These are phyloP conservation scores for Colletotrichum magnum DNA, from an alignment of 2,329 filamentous ascomycete genomes.

Conservation along the genomic window DNA sequence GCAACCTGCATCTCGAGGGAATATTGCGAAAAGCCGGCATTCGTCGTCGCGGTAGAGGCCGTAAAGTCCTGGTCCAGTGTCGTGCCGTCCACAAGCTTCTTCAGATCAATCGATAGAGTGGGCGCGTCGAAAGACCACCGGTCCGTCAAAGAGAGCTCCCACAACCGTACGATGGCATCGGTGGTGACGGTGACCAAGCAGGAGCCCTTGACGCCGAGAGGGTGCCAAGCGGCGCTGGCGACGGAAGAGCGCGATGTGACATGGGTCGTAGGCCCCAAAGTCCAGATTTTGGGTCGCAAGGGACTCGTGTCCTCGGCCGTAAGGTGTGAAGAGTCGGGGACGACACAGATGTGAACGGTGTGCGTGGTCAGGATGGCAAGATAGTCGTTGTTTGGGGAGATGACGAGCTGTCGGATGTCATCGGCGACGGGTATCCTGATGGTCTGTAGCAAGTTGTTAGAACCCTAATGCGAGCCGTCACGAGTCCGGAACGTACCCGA, in stretches of 20 bases:
- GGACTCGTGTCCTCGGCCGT: slow-evolving; percentile 76
- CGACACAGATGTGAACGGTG: slow-evolving; percentile 88
- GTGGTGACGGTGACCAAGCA: slow-evolving; percentile 90
- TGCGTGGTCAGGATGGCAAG: slow-evolving; percentile 89
- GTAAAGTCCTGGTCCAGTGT: slow-evolving; percentile 87
- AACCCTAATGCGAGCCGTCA: neutral
- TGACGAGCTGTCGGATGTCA: slow-evolving; percentile 85
- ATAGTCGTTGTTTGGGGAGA: slow-evolving; percentile 86
- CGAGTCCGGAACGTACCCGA: slow-evolving; percentile 56
- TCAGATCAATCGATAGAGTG: slow-evolving; percentile 86
- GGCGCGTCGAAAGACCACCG: slow-evolving; percentile 90
- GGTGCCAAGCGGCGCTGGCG: slow-evolving; percentile 91
- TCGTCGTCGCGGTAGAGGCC: slow-evolving; percentile 80
- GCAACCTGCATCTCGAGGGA: slow-evolving; percentile 94
- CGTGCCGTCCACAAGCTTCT: slow-evolving; percentile 88
- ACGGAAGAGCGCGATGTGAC: slow-evolving; percentile 88
- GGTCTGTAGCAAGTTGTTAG: slow-evolving; percentile 61
- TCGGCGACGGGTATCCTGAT: slow-evolving; percentile 85
- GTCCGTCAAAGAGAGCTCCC: slow-evolving; percentile 89
- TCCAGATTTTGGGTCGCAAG: slow-evolving; percentile 87
- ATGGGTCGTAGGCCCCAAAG: slow-evolving; percentile 92
- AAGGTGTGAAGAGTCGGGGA: slow-evolving; percentile 85
- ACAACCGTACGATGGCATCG: slow-evolving; percentile 89
- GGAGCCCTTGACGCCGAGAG: slow-evolving; percentile 84
- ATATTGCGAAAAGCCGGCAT: slow-evolving; percentile 89